Conservation (phyloP, 495 filamentous ascomycete species). For the Cairneyella variabilis region DNA sequence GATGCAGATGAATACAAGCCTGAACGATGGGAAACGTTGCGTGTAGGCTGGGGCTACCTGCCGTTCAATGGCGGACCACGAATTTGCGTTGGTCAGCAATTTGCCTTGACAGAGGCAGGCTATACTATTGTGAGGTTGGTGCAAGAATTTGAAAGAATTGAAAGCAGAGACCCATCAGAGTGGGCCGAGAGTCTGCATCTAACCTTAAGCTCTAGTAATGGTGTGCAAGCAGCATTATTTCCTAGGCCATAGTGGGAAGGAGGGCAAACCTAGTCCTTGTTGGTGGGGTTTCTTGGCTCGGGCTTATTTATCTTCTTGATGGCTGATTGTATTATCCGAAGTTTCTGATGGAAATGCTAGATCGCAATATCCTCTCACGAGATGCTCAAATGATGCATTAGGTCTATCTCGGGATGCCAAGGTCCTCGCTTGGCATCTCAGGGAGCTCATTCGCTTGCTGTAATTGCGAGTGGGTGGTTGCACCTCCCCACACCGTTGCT, state of each 20-base stretch:
- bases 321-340: no score
- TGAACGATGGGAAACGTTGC: conserved; percentile 67
- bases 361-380: no score
- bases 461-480: no score
- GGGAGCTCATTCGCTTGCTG: no score
- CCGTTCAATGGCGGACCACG: conserved; percentile 59
- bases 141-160: conserved; percentile 59
- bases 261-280: no score
- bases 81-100: conserved; percentile 80
- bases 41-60: conserved; percentile 36
- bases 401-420: no score
- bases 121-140: conserved; percentile 67
- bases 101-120: conserved; percentile 70
- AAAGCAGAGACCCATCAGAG: conserved; percentile 35
- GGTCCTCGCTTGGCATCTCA: no score
- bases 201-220: conserved; percentile 4
- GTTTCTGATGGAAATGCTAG: no score
- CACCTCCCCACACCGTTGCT: no score
- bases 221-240: conserved; percentile 5
- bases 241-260: background rate
- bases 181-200: conserved; percentile 27
- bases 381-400: no score
- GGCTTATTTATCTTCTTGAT: no score
- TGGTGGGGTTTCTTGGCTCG: no score
- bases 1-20: conserved; percentile 44